Conservation (phyloP, 495 filamentous ascomycete genomes). For the Hypoxylon lenormandii region DNA sequence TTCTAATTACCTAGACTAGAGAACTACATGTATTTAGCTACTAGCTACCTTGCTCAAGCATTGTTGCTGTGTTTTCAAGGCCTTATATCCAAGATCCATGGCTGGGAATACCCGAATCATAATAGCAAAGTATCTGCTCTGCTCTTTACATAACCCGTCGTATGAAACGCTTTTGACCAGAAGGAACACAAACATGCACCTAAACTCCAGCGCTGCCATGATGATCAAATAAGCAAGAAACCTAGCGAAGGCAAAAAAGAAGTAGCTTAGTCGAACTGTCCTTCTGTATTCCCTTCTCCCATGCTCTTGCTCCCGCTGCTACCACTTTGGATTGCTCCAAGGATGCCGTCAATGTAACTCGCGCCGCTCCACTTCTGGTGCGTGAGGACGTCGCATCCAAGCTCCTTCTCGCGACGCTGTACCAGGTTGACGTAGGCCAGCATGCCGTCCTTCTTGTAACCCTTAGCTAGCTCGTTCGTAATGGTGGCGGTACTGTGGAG, state of each 20-base stretch:
- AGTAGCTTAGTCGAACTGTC: slow-evolving; percentile 60
- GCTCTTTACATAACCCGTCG: neutral
- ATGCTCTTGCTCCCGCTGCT: slow-evolving; percentile 84
- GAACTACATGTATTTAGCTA: neutral
- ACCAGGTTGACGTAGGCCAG: slow-evolving; percentile 91
- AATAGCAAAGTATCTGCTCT: neutral
- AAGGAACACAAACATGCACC: neutral
- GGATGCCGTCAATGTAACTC: slow-evolving; percentile 88
- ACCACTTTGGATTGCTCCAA: slow-evolving; percentile 91
- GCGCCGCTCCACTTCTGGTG: slow-evolving; percentile 99
- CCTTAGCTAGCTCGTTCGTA: slow-evolving; percentile 81
- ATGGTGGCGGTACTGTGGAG: slow-evolving; percentile 90
- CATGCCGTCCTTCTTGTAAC: slow-evolving; percentile 93
- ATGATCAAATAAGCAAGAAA: neutral
- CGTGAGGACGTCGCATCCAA: slow-evolving; percentile 92
- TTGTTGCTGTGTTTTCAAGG: neutral
- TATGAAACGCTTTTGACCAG: neutral
- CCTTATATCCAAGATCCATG: neutral
- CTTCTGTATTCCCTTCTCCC: slow-evolving; percentile 84
- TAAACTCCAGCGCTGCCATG: slow-evolving; percentile 33
- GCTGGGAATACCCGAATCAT: neutral
- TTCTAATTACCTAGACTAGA: too few species aligned
- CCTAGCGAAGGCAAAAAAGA: neutral
- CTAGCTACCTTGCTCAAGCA: neutral
- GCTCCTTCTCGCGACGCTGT: slow-evolving; percentile 87